Percentiles rank a stretch among this genome's conserved stretches.
Conservation (phyloP, 2,329 filamentous ascomycete species). For the Dactylellina cionopaga region DNA sequence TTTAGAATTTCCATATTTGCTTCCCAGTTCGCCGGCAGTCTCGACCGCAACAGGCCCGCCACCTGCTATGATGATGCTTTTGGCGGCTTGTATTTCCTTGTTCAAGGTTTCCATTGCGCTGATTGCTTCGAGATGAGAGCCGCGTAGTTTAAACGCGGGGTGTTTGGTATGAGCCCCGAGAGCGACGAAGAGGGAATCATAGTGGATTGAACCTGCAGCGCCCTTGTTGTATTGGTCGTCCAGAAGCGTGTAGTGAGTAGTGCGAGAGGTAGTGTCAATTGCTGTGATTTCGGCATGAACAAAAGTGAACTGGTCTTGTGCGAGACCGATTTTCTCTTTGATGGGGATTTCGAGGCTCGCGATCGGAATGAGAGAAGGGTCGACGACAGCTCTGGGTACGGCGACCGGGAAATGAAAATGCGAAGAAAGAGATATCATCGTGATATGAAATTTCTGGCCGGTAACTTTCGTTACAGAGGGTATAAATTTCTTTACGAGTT, state of each 20-base stretch:
- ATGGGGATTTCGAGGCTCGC: constrained; percentile 31
- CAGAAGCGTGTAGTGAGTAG: constrained; percentile 33
- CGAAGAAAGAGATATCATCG: constrained; percentile 43
- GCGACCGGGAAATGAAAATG: constrained; percentile 48
- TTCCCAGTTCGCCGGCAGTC: constrained; percentile 38
- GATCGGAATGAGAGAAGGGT: constrained; percentile 20
- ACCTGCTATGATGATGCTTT: constrained; percentile 43
- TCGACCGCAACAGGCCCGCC: constrained; percentile 39
- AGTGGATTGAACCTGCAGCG: constrained; percentile 29
- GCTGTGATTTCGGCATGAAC: constrained; percentile 42
- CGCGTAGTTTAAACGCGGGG: constrained; percentile 35
- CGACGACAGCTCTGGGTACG: constrained; percentile 36
- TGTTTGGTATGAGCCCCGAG: constrained; percentile 30
- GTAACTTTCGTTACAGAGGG: constrained; percentile 25
- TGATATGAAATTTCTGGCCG: constrained; percentile 37
- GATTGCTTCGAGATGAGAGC: constrained; percentile 21
- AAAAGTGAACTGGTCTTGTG: constrained; percentile 35
- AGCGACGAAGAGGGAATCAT: constrained; percentile 43
- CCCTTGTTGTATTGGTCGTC: constrained; percentile 43
- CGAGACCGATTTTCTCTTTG: constrained; percentile 22
- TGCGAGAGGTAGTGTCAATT: constrained; percentile 25
- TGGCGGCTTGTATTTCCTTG: constrained; percentile 29
- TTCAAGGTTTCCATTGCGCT: constrained; percentile 36
- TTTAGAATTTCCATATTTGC: constrained; percentile 36
- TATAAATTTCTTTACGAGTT: constrained; percentile 43